These are phyloP conservation scores for Coniella vitis DNA, from an alignment of 2,329 filamentous ascomycete genomes.

Conservation along the genomic window DNA sequence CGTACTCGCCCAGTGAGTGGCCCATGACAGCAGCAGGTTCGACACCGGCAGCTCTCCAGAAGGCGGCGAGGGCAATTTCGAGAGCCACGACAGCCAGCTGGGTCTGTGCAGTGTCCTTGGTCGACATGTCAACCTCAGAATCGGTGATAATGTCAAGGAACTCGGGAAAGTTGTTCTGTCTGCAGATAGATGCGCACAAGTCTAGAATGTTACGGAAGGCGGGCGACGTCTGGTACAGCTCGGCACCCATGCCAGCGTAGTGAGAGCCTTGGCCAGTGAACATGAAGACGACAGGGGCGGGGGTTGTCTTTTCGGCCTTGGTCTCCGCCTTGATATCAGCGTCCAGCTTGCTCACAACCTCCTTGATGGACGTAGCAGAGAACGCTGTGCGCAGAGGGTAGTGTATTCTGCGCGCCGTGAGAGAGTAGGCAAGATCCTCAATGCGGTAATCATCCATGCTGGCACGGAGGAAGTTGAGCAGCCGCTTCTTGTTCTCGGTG, in stretches of 20 bases:
- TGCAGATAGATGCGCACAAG: constrained; percentile 44
- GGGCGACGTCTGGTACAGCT: constrained; percentile 33
- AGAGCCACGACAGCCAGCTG: constrained; percentile 41
- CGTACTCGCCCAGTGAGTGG: constrained; percentile 61
- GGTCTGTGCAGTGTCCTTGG: constrained; percentile 36
- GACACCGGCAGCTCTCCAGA: constrained; percentile 43
- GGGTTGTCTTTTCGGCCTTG: constrained; percentile 29
- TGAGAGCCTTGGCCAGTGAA: constrained; percentile 45
- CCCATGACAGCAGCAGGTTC: constrained; percentile 39
- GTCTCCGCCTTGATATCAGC: constrained; percentile 28
- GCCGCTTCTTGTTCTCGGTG: constrained; percentile 43
- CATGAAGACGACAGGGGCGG: constrained; percentile 35
- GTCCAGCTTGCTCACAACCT: constrained; percentile 28
- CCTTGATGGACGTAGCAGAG: constrained; percentile 28
- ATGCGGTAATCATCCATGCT: constrained; percentile 44
- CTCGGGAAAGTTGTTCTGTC: constrained; percentile 39
- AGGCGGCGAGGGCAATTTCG: constrained; percentile 42
- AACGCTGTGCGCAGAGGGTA: constrained; percentile 43
- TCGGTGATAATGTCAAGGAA: constrained; percentile 40
- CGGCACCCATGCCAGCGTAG: constrained; percentile 36
- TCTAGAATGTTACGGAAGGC: constrained; percentile 41
- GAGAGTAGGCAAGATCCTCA: constrained; percentile 52
- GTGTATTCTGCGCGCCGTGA: constrained; percentile 54
- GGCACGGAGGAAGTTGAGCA: constrained; percentile 28
- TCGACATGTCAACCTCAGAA: constrained; percentile 29